Percentiles rank a stretch among this genome's conserved stretches.
Evolutionary conservation across 805 yeast species (phyloP).

Genomic region (Starmerella powellii): DNA sequence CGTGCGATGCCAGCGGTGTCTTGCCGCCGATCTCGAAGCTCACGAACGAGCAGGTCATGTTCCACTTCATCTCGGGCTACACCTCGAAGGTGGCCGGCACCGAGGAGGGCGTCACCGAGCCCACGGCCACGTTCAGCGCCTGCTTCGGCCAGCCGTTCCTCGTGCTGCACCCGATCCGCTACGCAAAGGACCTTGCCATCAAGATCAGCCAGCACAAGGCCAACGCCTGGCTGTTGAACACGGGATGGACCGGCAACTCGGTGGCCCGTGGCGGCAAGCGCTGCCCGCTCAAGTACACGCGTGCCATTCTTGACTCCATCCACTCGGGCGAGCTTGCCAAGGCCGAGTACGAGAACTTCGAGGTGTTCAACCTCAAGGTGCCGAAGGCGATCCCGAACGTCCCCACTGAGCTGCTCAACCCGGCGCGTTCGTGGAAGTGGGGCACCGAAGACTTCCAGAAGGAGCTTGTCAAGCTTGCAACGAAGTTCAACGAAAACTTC

Average conservation of each 20-base stretch:
- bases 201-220: constrained; percentile 83
- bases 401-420: constrained; percentile 76
- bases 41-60: constrained; percentile 93
- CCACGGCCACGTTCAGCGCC: constrained; percentile 94
- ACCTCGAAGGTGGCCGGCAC: constrained; percentile 99
- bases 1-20: constrained; percentile 97
- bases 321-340: constrained; percentile 79
- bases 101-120: constrained; percentile 96
- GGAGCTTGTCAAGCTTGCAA: constrained; percentile 58
- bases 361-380: constrained; percentile 72
- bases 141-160: constrained; percentile 99
- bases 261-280: constrained; percentile 90
- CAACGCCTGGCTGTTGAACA: constrained; percentile 90
- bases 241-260: constrained; percentile 97
- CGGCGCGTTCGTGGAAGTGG: constrained; percentile 66
- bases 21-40: constrained; percentile 93
- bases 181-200: constrained; percentile 90
- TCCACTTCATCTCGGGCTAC: constrained; percentile 96
- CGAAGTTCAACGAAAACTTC: constrained; percentile 75
- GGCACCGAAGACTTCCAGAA: constrained; percentile 40
- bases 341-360: constrained; percentile 72
- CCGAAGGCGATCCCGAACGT: constrained; percentile 76
- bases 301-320: constrained; percentile 89
- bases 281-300: constrained; percentile 93
- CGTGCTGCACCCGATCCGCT: constrained; percentile 95